Base-by-base conservation (phyloP, 305 asterid genomes). In the Fraxinus platypoda region DNA sequence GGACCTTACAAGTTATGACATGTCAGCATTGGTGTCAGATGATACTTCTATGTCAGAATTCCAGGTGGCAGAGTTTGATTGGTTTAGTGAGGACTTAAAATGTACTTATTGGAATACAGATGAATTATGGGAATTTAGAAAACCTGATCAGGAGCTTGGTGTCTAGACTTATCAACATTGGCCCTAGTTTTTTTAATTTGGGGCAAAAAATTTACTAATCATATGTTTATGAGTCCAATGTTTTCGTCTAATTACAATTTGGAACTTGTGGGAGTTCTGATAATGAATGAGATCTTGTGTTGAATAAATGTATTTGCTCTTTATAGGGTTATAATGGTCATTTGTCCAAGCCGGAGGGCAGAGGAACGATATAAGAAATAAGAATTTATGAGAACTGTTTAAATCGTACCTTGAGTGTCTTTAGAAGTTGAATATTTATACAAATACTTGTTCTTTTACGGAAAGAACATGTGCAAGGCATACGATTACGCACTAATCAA, bases 111-210 rank as follows among this genome's bases (percentile, higher is more conserved):
- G 97, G 94, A 86, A 91, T 83, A 88, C 76, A 81, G 97, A 92
- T 85, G 97, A 93, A 34, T 75, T 90, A 83, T 91, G 97, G 98
- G 91, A 90, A 31, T 85, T 86, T 78, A 84, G 86, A 84, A 88
- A 78, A 76, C 46, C 85, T n/a, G 85, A 30, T 70, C 41, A 31
- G 17, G 85, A 86, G 78, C 25, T 82, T 76, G 88, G 86, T 37
- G 30, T 70, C 11, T 70, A 31, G 75, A 68, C 21, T 49, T 5
- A 6, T 70, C 75, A 6, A 30, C 9, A 73, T 74, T 77, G 84
- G 86, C 86, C 81, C 84, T 72, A 34, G 35, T 87, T 87, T 87
- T 79, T 76, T 76, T 21, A 37, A 23, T 75, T 78, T 85, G 87
- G 89, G 85, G 80, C 74, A 52, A 34, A 12, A 25, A 30, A 33